Evolutionary conservation across 768 basidiomycete genomes (phyloP).

Genomic region (Trametes cinnabarina): DNA sequence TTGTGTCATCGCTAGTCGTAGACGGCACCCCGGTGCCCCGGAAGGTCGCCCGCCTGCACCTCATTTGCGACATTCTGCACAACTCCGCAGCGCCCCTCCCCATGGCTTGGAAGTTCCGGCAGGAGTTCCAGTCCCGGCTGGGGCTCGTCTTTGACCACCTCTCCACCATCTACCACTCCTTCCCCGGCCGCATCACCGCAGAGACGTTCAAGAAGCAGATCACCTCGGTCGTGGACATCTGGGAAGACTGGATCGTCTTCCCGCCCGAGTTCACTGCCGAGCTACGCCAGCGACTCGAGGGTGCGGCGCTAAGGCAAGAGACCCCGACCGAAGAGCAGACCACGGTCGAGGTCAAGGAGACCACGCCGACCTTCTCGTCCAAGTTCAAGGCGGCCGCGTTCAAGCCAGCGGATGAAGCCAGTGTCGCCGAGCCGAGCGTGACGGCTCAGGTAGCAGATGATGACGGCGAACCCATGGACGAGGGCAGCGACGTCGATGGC

Average conservation of each 20-base stretch:
- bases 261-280: conserved; percentile 79
- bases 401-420: conserved; percentile 57
- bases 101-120: conserved; percentile 96
- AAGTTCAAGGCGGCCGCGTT: conserved; percentile 80
- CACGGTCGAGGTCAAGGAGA: conserved; percentile 31
- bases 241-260: conserved; percentile 99
- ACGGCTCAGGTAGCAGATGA: conserved; percentile 30
- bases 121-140: conserved; percentile 87
- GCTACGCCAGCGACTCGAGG: conserved; percentile 74
- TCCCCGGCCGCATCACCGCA: conserved; percentile 93
- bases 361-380: conserved; percentile 39
- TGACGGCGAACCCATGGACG: conserved; percentile 42
- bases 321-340: conserved; percentile 28
- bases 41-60: conserved; percentile 90
- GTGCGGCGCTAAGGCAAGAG: conserved; percentile 37
- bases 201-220: conserved; percentile 96
- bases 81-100: conserved; percentile 93
- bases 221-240: conserved; percentile 83
- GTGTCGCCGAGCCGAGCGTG: conserved; percentile 24
- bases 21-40: conserved; percentile 96
- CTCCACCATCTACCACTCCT: conserved; percentile 90
- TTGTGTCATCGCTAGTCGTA: conserved; percentile 83
- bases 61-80: conserved; percentile 97
- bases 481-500: conserved; percentile 52
- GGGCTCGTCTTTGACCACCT: conserved; percentile 97